Evolutionary conservation across 257 asterid species (phyloP).

Genomic region (Paulownia fortunei): DNA sequence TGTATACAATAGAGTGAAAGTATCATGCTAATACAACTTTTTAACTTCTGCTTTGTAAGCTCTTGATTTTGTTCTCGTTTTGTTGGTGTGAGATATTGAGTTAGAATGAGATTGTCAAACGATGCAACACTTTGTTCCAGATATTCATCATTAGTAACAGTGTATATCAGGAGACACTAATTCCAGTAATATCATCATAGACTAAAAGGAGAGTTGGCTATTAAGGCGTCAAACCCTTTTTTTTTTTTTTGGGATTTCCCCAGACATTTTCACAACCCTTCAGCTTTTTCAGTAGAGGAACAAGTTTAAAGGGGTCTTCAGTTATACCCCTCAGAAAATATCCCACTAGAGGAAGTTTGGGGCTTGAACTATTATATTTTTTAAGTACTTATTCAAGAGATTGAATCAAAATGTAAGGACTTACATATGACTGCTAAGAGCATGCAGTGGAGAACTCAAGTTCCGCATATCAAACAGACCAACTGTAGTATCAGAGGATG

Average conservation of each 20-base stretch:
- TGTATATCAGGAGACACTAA: not conserved
- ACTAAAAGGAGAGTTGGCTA: not conserved
- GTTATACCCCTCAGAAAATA: not conserved
- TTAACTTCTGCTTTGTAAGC: not conserved
- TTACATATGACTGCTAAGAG: constrained; percentile 79
- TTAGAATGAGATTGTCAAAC: not conserved
- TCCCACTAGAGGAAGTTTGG: not conserved
- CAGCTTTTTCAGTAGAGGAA: not conserved
- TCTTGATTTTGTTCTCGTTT: not conserved
- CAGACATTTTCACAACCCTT: not conserved
- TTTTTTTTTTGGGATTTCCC: not conserved
- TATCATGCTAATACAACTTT: not conserved
- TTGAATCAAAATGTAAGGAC: constrained; percentile 35
- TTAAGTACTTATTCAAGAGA: not conserved
- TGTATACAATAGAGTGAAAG: not conserved
- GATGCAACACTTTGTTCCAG: constrained; percentile 10
- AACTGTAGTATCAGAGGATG: constrained; percentile 92
- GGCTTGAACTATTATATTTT: not conserved
- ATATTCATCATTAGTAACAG: not conserved
- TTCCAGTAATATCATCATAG: not conserved
- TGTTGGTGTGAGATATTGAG: not conserved
- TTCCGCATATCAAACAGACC: constrained; percentile 92
- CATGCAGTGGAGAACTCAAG: constrained; percentile 77
- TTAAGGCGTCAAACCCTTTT: not conserved
- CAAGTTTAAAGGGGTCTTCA: not conserved